Percentiles rank a stretch among this genome's conserved stretches.
phyloP scores from a whole-genome alignment of 352 stramenopile species.

The Thraustochytrium sp. region DNA sequence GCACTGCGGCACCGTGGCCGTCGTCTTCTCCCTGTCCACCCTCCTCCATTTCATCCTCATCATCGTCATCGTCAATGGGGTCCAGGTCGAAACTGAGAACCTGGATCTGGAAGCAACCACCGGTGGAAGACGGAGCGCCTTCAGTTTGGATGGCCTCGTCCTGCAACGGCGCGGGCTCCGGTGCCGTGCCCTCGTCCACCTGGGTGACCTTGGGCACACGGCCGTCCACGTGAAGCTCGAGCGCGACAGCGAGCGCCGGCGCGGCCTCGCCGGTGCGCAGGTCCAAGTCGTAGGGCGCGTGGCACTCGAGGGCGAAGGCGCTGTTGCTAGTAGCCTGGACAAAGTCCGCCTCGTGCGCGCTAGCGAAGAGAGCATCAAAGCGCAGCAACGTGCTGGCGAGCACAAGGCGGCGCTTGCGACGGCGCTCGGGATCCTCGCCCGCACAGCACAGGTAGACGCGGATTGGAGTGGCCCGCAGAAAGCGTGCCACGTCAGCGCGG shows the following conservation, averaged over 20 bases:
- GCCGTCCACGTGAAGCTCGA: slow-evolving; percentile 28
- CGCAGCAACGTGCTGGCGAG: background rate
- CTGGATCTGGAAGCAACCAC: background rate
- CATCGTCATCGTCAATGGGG: background rate
- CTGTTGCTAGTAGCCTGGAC: slow-evolving; percentile 29
- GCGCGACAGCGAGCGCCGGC: slow-evolving; percentile 13
- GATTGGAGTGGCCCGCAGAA: background rate
- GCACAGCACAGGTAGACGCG: slow-evolving; percentile 1
- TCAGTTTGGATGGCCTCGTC: background rate
- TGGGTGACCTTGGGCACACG: slow-evolving; percentile 3
- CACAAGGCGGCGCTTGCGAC: background rate
- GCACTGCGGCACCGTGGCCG: background rate
- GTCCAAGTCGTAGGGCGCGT: background rate
- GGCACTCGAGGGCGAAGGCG: background rate
- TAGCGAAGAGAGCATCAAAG: background rate
- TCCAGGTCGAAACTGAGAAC: background rate
- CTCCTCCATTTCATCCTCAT: background rate
- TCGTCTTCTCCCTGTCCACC: background rate
- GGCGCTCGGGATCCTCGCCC: background rate
- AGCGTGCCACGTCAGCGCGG: background rate
- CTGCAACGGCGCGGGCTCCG: background rate
- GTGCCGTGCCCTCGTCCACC: background rate
- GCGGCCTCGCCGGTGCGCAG: background rate
- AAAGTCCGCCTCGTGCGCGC: background rate
- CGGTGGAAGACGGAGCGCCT: background rate